These are phyloP conservation scores for Mucor ambiguus DNA, from an alignment of 371 early-diverging fungal genomes.

Conservation along the genomic window DNA sequence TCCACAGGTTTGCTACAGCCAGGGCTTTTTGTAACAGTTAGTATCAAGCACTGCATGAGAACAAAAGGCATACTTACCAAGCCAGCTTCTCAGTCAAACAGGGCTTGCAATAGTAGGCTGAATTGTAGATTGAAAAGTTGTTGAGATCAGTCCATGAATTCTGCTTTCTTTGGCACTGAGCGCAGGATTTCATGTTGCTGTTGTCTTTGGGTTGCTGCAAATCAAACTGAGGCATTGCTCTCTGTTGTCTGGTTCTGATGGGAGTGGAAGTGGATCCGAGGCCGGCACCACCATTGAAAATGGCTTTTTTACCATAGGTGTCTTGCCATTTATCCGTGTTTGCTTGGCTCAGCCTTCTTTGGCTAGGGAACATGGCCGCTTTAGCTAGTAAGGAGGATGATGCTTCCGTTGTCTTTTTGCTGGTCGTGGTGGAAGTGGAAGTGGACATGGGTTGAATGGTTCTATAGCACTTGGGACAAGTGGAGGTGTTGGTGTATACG, in stretches of 20 bases:
- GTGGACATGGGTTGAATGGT: background rate
- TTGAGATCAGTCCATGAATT: slow-evolving; percentile 23
- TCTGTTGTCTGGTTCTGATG: slow-evolving; percentile 9
- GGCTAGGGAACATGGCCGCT: slow-evolving; percentile 11
- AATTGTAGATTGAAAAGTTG: slow-evolving; percentile 20
- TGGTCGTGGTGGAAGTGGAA: background rate
- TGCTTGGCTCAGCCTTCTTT: slow-evolving; percentile 14
- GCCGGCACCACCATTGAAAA: slow-evolving; percentile 17
- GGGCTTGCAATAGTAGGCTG: slow-evolving; percentile 24
- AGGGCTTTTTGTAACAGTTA: slow-evolving; percentile 9
- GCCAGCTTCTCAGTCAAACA: slow-evolving; percentile 15
- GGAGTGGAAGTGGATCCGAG: slow-evolving; percentile 12
- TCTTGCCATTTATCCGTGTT: slow-evolving; percentile 32
- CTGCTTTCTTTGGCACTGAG: slow-evolving; percentile 17
- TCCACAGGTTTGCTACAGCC: slow-evolving; percentile 16
- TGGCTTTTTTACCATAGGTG: slow-evolving; percentile 30
- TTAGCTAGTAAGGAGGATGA: background rate
- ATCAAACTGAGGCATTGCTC: slow-evolving; percentile 24
- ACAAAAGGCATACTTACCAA: slow-evolving; percentile 11
- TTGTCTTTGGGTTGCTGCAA: slow-evolving; percentile 6
- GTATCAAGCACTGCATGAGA: background rate
- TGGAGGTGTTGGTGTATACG: slow-evolving; percentile 15
- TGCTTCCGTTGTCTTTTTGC: background rate
- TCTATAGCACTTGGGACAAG: slow-evolving; percentile 26
- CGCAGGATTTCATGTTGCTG: slow-evolving; percentile 17